Base-by-base conservation (phyloP, 2,329 filamentous ascomycete species). In the Calonectria fujianensis region DNA sequence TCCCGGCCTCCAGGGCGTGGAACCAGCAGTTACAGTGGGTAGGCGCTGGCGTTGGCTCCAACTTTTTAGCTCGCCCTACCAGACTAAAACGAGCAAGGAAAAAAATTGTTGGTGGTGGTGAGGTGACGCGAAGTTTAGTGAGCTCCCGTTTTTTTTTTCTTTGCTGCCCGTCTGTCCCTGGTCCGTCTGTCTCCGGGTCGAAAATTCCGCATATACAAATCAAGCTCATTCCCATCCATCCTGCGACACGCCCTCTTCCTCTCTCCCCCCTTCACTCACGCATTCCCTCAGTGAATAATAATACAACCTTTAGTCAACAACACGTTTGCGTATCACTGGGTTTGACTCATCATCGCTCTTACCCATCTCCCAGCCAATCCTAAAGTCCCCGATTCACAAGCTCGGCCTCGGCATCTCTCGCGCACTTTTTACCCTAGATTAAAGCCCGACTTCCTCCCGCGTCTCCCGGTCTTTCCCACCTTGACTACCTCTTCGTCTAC, bases 191-290 rank as follows among this genome's bases (percentile, higher is more conserved):
- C 39, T 65, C 61, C 61, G 61, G 37, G 61, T 65, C 61, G 48
- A 80, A 80, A 80, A 80, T 80, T 80, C 79, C 79, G 77, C 79
- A 77, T 52, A 73, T 80, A 80, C 76, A 80, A 76, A 78, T 72
- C 77, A 57, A 74, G 72, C 76, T 73, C 66, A 74, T 76, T 77
- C 75, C 76, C 76, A 61, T 61, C 64, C 76, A 52, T 39, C 76
- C 66, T 67, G 8, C 65, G 24, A 27, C 57, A 51, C 63, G 39
- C 29, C 31, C 51, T 68, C 50, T 67, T 68, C 48, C 29, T 61
- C 64, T 52, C 37, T 31, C 63, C 52, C 31, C 57, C 41, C 48
- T 69, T 57, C 54, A 50, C 31, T 52, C 31, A 61, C 57, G 7
- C 57, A 61, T 68, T 68, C 65, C 48, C 65, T 52, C 51, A 24